Evolutionary conservation across 768 basidiomycete species (phyloP), one percentile per base, ranked within the genome.

Genomic region (Russula virescens): DNA sequence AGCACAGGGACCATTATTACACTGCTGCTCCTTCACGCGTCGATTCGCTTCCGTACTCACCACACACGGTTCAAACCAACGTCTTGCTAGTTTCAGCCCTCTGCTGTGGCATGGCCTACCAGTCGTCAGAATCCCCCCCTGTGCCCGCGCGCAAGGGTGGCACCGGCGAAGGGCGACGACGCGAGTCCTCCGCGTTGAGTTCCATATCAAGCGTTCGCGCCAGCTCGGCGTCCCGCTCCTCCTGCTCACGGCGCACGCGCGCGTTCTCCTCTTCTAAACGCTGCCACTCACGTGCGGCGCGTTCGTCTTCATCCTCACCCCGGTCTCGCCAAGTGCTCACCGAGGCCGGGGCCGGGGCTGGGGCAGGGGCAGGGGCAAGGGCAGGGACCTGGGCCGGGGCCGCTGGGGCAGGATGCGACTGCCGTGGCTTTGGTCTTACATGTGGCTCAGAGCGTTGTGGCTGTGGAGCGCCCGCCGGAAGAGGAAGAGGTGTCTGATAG

Each of bases 401-500:
- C 2, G 42, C 42, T 2, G 26, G 19, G 26, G n/a, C 11, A 19
- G 42, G 26, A 7, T 21, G 14, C 16, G 42, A 34, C 16, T 58
- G 45, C 34, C 9, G 21, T 18, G 60, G 53, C 38, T 18, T 42
- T 43, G 34, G 38, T 7, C 23, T 46, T 21, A 55, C 7, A 14
- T 21, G 18, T 1, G 48, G 38, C 31, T 7, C 19, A n/a, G 61
- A n/a, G 8, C 11, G 8, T 13, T 38, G 45, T 13, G 25, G 34
- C 19, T 25, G 51, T n/a, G 59, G 25, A 16, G 31, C 35, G 28
- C 42, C 42, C 13, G 59, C 13, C 14, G 84, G 84, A 10, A 84
- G 75, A 4, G 83, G 83, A 18, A 85, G 72, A 18, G 85, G 83
- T 0, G 79, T 73, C 49, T 79, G 76, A 70, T 86, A 86, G 21